Percentiles rank a stretch among this genome's conserved stretches.
Evolutionary conservation across 2,329 filamentous ascomycete species (phyloP).

Genomic region (Zymoseptoria brevis): DNA sequence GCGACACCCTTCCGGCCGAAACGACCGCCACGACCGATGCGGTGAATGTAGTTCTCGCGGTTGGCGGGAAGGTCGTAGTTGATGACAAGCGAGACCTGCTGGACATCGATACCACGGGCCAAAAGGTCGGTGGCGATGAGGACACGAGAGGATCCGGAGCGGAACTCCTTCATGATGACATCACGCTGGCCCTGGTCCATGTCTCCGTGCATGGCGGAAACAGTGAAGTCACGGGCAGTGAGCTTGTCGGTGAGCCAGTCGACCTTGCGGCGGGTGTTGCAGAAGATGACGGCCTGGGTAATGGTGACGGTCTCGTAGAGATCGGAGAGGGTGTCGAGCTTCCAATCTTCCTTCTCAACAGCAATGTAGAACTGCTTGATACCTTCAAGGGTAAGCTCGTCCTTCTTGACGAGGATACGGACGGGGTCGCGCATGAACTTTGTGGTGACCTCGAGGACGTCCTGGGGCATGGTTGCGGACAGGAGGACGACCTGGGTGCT

Average conservation of each 20-base stretch:
- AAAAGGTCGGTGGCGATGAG: slow-evolving; percentile 96
- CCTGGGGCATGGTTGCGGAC: slow-evolving; percentile 97
- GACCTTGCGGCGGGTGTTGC: slow-evolving; percentile 99
- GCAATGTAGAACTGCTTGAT: slow-evolving; percentile 99
- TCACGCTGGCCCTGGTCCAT: slow-evolving; percentile 99
- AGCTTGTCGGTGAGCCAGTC: slow-evolving; percentile 99
- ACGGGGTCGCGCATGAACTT: slow-evolving; percentile 99
- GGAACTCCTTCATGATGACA: slow-evolving; percentile 99
- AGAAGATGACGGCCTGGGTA: slow-evolving; percentile 99
- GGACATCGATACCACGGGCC: slow-evolving; percentile 99
- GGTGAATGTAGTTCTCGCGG: slow-evolving; percentile 99
- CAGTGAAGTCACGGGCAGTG: slow-evolving; percentile 92
- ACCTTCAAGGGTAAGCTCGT: slow-evolving; percentile 98
- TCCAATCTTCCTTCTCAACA: slow-evolving; percentile 99
- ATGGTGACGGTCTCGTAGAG: slow-evolving; percentile 99
- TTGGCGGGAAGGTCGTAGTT: slow-evolving; percentile 99
- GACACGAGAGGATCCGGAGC: slow-evolving; percentile 95
- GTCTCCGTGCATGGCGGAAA: slow-evolving; percentile 99
- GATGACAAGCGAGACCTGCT: slow-evolving; percentile 99
- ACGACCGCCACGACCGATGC: slow-evolving; percentile 98
- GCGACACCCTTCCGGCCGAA: slow-evolving; percentile 99
- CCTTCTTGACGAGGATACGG: slow-evolving; percentile 99
- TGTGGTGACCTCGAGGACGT: slow-evolving; percentile 97
- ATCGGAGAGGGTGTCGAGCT: slow-evolving; percentile 97
- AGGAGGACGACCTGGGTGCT: slow-evolving; percentile 97